phyloP scores from a whole-genome alignment of 2,329 filamentous ascomycete genomes.

The Aspergillus ustus region DNA sequence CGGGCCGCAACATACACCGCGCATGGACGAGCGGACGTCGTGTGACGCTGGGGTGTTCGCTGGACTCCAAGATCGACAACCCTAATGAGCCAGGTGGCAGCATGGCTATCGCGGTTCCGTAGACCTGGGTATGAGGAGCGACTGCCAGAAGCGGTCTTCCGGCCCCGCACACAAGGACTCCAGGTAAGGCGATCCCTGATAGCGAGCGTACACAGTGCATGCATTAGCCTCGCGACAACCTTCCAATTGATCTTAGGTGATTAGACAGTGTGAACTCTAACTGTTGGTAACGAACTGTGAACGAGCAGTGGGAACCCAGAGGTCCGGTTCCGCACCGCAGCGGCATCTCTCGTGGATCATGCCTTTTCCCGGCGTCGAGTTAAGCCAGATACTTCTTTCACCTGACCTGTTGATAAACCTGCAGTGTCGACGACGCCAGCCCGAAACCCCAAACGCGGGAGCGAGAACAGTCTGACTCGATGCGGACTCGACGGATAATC shows the following conservation, averaged over 20 bases:
- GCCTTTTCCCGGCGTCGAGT: neutral
- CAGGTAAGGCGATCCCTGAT: neutral
- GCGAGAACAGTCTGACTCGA: neutral
- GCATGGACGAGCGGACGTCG: neutral
- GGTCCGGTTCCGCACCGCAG: neutral
- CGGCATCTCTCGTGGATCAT: neutral
- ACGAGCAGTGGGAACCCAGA: neutral
- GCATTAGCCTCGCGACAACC: neutral
- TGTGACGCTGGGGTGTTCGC: neutral
- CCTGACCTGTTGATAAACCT: neutral
- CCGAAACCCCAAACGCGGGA: neutral
- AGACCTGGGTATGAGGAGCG: neutral
- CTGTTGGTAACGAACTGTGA: neutral
- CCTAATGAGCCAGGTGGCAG: neutral
- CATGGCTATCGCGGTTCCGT: neutral
- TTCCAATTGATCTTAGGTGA: neutral
- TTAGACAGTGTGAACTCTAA: neutral
- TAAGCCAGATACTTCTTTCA: neutral
- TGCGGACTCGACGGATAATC: neutral
- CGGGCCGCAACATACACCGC: neutral
- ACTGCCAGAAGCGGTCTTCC: neutral
- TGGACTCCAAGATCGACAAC: neutral
- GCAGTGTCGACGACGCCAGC: neutral
- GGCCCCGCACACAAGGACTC: neutral
- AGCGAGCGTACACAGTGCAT: neutral